A percentile compares a stretch with the other conserved stretches of the same genome.
phyloP scores from a whole-genome alignment of 2,329 filamentous ascomycete genomes.

The Alternaria postmessia region DNA sequence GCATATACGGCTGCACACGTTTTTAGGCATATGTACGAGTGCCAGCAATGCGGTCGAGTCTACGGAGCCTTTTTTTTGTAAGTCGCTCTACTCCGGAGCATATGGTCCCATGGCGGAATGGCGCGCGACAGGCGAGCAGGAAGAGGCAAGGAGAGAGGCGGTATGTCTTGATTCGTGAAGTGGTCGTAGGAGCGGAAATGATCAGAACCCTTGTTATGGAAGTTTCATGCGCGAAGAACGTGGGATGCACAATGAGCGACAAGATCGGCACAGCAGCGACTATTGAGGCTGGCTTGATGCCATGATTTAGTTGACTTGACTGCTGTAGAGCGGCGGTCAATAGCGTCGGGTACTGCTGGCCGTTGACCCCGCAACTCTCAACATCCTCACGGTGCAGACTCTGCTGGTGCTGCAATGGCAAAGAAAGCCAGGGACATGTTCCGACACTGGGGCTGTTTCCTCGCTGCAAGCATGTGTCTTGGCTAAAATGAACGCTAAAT shows the following conservation, averaged over 20 bases:
- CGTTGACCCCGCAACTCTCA: conserved; percentile 17
- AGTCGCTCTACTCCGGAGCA: conserved; percentile 17
- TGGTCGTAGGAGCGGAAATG: conserved; percentile 30
- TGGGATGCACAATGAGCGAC: conserved; percentile 15
- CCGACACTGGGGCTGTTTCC: conserved; percentile 30
- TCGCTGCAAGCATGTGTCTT: conserved; percentile 31
- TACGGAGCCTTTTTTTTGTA: conserved; percentile 12
- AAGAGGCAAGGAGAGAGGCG: conserved; percentile 20
- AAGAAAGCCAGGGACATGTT: conserved; percentile 16
- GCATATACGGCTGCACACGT: conserved; percentile 14
- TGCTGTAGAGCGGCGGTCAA: neutral
- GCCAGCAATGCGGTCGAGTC: neutral
- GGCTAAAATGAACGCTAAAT: conserved; percentile 20
- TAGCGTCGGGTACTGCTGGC: conserved; percentile 4
- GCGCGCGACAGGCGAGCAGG: conserved; percentile 7
- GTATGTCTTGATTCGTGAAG: conserved; percentile 34
- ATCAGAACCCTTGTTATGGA: conserved; percentile 30
- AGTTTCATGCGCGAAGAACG: conserved; percentile 25
- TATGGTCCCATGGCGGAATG: conserved; percentile 16
- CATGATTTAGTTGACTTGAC: neutral
- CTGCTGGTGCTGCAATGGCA: conserved; percentile 13
- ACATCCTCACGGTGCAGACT: conserved; percentile 11
- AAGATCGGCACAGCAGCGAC: conserved; percentile 19
- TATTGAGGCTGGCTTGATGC: conserved; percentile 5
- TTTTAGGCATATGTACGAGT: conserved; percentile 7